Percentiles rank a stretch among this genome's conserved stretches.
Conservation (phyloP, 2,329 filamentous ascomycete species). For the Elsinoe necatrix region DNA sequence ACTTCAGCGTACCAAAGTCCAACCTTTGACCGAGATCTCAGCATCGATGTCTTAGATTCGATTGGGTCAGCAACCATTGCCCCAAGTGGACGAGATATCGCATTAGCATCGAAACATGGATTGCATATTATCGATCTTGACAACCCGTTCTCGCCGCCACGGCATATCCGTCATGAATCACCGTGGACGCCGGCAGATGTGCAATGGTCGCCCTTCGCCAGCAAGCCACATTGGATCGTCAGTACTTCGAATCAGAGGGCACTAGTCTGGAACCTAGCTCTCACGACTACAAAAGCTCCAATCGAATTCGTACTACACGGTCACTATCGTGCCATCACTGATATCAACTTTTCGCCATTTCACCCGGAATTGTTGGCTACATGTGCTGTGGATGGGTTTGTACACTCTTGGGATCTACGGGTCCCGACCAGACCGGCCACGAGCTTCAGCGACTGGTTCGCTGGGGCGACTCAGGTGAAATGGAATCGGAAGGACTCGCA, state of each 20-base stretch:
- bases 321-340: constrained; percentile 81
- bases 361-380: constrained; percentile 84
- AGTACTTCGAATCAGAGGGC: constrained; percentile 93
- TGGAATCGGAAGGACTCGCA: constrained; percentile 84
- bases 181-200: constrained; percentile 96
- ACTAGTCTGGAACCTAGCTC: constrained; percentile 83
- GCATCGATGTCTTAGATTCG: constrained; percentile 68
- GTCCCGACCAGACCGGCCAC: constrained; percentile 63
- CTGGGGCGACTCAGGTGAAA: constrained; percentile 89
- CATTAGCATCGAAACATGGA: constrained; percentile 78
- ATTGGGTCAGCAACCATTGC: constrained; percentile 91
- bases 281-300: constrained; percentile 61
- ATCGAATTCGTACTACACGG: constrained; percentile 85
- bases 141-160: constrained; percentile 76
- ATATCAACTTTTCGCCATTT: constrained; percentile 92
- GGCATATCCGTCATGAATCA: constrained; percentile 74
- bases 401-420: constrained; percentile 86
- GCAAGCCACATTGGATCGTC: constrained; percentile 83
- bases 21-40: constrained; percentile 77
- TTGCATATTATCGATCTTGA: constrained; percentile 88
- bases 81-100: constrained; percentile 81
- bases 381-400: constrained; percentile 85
- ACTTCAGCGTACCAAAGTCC: constrained; percentile 58
- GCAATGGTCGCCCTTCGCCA: constrained; percentile 91
- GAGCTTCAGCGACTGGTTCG: constrained; percentile 87